These are phyloP conservation scores for Paraphoma chrysanthemicola DNA, from an alignment of 2,329 filamentous ascomycete genomes.

Conservation along the genomic window DNA sequence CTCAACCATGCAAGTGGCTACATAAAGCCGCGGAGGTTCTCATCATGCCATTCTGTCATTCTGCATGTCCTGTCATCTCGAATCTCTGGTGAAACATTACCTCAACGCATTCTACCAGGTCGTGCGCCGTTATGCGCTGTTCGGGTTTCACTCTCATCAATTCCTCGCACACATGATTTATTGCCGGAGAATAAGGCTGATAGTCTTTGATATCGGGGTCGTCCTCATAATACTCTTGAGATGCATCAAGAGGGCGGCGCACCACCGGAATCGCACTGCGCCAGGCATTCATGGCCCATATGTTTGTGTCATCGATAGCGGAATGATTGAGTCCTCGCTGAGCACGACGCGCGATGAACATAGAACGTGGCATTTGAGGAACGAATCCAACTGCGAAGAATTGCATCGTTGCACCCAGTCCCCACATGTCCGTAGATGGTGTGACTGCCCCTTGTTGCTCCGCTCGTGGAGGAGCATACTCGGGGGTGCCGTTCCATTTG, in stretches of 20 bases:
- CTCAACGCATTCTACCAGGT: no score
- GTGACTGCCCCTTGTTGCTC: constrained; percentile 11
- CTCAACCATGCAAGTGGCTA: no score
- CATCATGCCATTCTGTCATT: no score
- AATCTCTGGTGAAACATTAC: no score
- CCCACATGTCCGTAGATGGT: constrained; percentile 28
- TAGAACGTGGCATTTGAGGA: no score
- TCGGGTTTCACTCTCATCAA: neutral
- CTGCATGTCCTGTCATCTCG: no score
- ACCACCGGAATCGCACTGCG: neutral
- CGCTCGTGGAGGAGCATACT: constrained; percentile 23
- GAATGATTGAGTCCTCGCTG: no score
- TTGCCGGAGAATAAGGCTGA: neutral
- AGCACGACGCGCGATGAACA: no score
- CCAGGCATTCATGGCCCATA: constrained; percentile 1
- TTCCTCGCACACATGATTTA: neutral
- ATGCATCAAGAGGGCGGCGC: constrained; percentile 11
- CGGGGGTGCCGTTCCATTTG: constrained; percentile 21
- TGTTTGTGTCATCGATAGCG: no score
- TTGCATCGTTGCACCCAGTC: constrained; percentile 32
- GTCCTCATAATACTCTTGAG: neutral
- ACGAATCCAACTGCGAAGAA: constrained; percentile 15
- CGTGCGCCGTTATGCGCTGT: neutral
- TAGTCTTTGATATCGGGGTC: neutral
- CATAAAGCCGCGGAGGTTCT: no score